Conservation (phyloP, 1,284 basidiomycete genomes). For the Malassezia dermatis region DNA sequence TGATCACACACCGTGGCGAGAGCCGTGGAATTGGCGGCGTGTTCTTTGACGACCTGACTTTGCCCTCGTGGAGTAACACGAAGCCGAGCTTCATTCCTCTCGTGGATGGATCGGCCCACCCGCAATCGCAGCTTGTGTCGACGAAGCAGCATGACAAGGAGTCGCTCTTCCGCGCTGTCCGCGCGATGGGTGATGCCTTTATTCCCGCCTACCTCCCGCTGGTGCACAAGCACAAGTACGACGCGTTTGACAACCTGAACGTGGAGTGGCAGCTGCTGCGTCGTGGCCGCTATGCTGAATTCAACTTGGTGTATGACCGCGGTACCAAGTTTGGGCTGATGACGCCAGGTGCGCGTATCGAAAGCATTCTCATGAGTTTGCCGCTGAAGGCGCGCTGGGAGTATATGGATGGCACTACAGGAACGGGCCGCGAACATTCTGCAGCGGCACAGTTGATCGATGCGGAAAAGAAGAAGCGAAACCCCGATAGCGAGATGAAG, state of each 20-base stretch:
- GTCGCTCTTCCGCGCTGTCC: slow-evolving; percentile 37
- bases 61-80: slow-evolving; percentile 23
- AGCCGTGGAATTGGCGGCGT: slow-evolving; percentile 83
- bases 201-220: slow-evolving; percentile 43
- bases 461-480: slow-evolving; percentile 5
- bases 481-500: slow-evolving; percentile 16
- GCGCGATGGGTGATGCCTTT: slow-evolving; percentile 40
- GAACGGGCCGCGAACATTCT: slow-evolving; percentile 27
- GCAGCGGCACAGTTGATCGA: slow-evolving; percentile 16
- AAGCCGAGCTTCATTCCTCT: slow-evolving; percentile 25
- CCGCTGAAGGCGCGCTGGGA: slow-evolving; percentile 44
- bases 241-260: slow-evolving; percentile 24
- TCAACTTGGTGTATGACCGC: slow-evolving; percentile 46
- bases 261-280: slow-evolving; percentile 41
- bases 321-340: slow-evolving; percentile 47
- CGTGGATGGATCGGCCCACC: slow-evolving; percentile 25
- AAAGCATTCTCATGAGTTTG: slow-evolving; percentile 47
- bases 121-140: slow-evolving; percentile 16
- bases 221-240: slow-evolving; percentile 31
- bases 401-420: slow-evolving; percentile 39
- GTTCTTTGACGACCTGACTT: slow-evolving; percentile 65
- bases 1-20: slow-evolving; percentile 81
- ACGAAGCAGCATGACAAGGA: slow-evolving; percentile 29
- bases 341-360: slow-evolving; percentile 45
- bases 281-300: slow-evolving; percentile 44